Evolutionary conservation across 2,329 filamentous ascomycete genomes (phyloP).

Genomic region (Trichoderma sp.): DNA sequence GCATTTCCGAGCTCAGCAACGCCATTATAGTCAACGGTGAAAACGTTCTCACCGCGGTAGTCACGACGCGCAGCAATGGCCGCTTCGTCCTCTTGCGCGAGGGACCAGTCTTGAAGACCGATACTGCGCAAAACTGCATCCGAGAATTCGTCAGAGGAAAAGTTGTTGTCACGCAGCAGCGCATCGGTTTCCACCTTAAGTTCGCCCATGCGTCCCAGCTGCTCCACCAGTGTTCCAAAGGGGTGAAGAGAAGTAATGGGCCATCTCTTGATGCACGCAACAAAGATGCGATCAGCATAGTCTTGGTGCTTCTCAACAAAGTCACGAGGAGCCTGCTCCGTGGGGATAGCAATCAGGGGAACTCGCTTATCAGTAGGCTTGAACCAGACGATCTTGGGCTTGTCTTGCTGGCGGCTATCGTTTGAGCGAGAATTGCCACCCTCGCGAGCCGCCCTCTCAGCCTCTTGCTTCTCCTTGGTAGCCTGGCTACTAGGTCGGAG

Average conservation of each 20-base stretch:
- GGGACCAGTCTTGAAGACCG: constrained; percentile 86
- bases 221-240: constrained; percentile 95
- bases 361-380: constrained; percentile 99
- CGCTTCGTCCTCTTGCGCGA: constrained; percentile 79
- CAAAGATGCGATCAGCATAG: constrained; percentile 96
- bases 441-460: constrained; percentile 88
- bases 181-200: constrained; percentile 97
- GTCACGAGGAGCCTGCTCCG: constrained; percentile 93
- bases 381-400: constrained; percentile 99
- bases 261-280: constrained; percentile 99
- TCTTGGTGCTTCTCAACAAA: constrained; percentile 99
- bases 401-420: constrained; percentile 81
- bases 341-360: constrained; percentile 95
- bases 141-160: constrained; percentile 94
- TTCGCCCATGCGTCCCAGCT: constrained; percentile 95
- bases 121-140: constrained; percentile 94
- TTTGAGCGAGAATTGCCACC: constrained; percentile 70
- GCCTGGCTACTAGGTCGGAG: constrained; percentile 96
- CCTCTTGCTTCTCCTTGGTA: constrained; percentile 99
- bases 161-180: constrained; percentile 96
- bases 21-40: constrained; percentile 90
- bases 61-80: constrained; percentile 76
- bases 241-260: constrained; percentile 99
- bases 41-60: constrained; percentile 83
- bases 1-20: constrained; percentile 89